Percentiles rank a stretch among this genome's conserved stretches.
phyloP scores from a whole-genome alignment of 768 basidiomycete species.

The Lyophyllum decastes region DNA sequence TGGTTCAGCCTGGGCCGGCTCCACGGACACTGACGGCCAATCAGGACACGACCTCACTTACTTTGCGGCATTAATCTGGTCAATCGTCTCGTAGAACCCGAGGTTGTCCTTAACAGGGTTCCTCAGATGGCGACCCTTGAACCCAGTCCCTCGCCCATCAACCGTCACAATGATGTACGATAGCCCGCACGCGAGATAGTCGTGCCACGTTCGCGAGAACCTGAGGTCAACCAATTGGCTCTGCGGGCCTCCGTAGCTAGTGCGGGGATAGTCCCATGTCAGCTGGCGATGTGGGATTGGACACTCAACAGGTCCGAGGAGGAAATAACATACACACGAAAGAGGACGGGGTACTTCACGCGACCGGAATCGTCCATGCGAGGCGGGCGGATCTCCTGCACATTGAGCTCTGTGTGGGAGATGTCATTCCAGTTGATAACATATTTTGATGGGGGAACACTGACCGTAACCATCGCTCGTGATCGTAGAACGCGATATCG shows the following conservation, averaged over 20 bases:
- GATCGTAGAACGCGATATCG: slow-evolving; percentile 69
- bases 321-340: slow-evolving; percentile 66
- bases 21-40: neutral
- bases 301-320: neutral
- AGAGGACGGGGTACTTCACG: slow-evolving; percentile 93
- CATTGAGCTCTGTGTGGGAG: slow-evolving; percentile 70
- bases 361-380: slow-evolving; percentile 94
- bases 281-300: neutral
- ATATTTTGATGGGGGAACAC: slow-evolving; percentile 14
- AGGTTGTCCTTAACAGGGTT: slow-evolving; percentile 89
- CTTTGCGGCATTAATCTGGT: slow-evolving; percentile 90
- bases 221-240: slow-evolving; percentile 75
- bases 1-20: neutral
- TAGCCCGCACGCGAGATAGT: slow-evolving; percentile 78
- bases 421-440: slow-evolving; percentile 6
- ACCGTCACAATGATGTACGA: slow-evolving; percentile 87
- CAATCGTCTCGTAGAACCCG: slow-evolving; percentile 85
- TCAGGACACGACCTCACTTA: slow-evolving; percentile 34
- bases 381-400: slow-evolving; percentile 88
- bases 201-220: slow-evolving; percentile 81
- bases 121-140: slow-evolving; percentile 79
- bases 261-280: slow-evolving; percentile 7
- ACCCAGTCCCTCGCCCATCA: slow-evolving; percentile 94
- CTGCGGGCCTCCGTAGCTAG: slow-evolving; percentile 87
- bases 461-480: slow-evolving; percentile 80